phyloP scores from a whole-genome alignment of 805 yeast species.

The Lachancea meyersii region DNA sequence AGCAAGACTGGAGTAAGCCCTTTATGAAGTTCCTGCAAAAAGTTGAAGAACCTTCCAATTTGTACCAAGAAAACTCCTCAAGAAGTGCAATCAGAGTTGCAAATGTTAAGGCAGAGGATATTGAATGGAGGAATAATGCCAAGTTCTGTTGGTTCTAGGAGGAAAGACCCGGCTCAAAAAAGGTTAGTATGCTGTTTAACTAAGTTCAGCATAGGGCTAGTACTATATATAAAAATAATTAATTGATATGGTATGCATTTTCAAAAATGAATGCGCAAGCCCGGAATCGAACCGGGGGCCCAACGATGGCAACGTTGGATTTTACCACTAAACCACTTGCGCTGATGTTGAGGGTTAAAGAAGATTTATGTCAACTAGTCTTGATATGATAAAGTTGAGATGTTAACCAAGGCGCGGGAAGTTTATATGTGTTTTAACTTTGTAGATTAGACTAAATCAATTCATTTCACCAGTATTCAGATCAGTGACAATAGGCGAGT shows the following conservation, averaged over 20 bases:
- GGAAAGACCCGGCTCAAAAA: too few species aligned
- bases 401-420: too few species aligned
- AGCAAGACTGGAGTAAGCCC: conserved; percentile 20
- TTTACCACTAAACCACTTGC: conserved; percentile 27
- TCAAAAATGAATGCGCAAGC: conserved; percentile 18
- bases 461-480: too few species aligned
- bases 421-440: too few species aligned
- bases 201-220: too few species aligned
- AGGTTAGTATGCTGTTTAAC: too few species aligned
- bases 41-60: conserved; percentile 21
- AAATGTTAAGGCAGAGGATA: conserved; percentile 18
- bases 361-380: too few species aligned
- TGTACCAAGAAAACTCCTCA: conserved; percentile 30
- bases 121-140: conserved; percentile 40
- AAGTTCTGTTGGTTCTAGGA: conserved; percentile 47
- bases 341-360: conserved; percentile 12
- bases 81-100: conserved; percentile 37
- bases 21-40: conserved; percentile 14
- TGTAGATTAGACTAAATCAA: too few species aligned
- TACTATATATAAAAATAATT: too few species aligned
- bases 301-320: conserved; percentile 27
- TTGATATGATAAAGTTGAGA: too few species aligned
- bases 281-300: conserved; percentile 29
- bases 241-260: too few species aligned
- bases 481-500: too few species aligned